Base-by-base conservation (phyloP, 2,329 filamentous ascomycete genomes). In the Colletotrichum falcatum region DNA sequence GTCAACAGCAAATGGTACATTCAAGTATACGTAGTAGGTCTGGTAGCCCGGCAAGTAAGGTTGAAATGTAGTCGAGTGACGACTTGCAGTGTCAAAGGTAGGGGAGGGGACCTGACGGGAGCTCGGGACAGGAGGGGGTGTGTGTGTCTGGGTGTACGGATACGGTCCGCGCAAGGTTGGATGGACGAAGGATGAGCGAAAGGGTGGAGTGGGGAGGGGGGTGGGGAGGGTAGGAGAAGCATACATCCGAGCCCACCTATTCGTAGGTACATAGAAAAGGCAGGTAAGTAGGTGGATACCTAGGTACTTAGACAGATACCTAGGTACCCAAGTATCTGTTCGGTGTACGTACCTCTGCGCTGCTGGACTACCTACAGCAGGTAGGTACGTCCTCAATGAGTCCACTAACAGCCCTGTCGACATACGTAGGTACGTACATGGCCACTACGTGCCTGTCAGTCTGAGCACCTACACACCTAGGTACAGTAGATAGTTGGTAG, bases 51-150 rank as follows among this genome's bases (percentile, higher is more conserved):
- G 23, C 18, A 23, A 37, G 44, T 35, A 28, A 26, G 46, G 58
- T 37, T 30, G 48, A 66, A 44, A 4, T 39, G 56, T 46, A 44
- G 48, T 61, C 30, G 33, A 35, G 44, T 26, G n/a, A n/a, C n/a
- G 20, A 48, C 14, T 20, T 60, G 58, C 7, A 48, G 42, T 16
- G 30, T 26, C 37, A 35, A 14, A 30, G 37, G 55, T 60, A 35
- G 58, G 58, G 58, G 55, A 35, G 58, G 58, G 58, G 55, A 66
- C 44, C 30, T 37, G 44, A 23, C 59, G 59, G 46, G 59, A 61
- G 59, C 63, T 65, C 39, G 63, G 63, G 55, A 30, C 35, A 65
- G 35, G 20, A 66, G 42, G 28, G 61, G n/a, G n/a, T n/a, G 37
- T 39, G 37, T 42, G 18, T 44, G 42, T 3, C 1, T 7, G 37